Conservation (phyloP, 202 grass and related monocot genomes). For the Schoenoplectus triqueter region DNA sequence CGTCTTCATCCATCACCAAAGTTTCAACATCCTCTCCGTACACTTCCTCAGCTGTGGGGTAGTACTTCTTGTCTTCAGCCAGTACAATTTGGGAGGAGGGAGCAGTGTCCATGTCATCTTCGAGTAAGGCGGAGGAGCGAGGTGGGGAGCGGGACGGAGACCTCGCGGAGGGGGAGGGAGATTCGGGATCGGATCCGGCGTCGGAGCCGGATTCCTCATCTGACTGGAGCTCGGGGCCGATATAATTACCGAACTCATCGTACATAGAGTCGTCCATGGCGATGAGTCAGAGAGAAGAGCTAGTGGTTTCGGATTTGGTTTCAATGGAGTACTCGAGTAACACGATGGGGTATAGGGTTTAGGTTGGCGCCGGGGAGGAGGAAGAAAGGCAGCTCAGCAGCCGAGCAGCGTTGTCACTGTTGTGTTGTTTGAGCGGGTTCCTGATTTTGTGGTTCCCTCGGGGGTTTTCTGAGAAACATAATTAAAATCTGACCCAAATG, state of each 20-base stretch:
- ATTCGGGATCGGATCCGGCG: slow-evolving; percentile 44
- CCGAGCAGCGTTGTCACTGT: no score
- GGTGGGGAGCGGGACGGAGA: slow-evolving; percentile 55
- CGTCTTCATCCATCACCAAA: slow-evolving; percentile 99
- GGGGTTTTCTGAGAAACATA: background rate
- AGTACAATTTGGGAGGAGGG: slow-evolving; percentile 72
- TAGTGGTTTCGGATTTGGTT: background rate
- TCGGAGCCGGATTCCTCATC: slow-evolving; percentile 70
- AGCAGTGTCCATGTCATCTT: slow-evolving; percentile 55
- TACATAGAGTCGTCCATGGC: slow-evolving; percentile 98
- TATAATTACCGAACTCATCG: slow-evolving; percentile 99
- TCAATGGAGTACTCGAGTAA: slow-evolving; percentile 35
- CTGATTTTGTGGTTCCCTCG: background rate
- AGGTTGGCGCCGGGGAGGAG: no score
- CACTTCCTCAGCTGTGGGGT: slow-evolving; percentile 97
- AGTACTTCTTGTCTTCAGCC: slow-evolving; percentile 99
- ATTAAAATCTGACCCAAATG: background rate
- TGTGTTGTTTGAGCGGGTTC: no score
- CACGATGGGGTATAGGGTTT: background rate
- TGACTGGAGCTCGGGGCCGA: slow-evolving; percentile 82
- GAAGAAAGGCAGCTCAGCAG: no score
- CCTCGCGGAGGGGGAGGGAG: slow-evolving; percentile 50
- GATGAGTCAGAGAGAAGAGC: slow-evolving; percentile 15
- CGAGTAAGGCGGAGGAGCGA: slow-evolving; percentile 42
- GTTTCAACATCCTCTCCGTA: slow-evolving; percentile 91